These are phyloP conservation scores for Parmelia sp. DNA, from an alignment of 495 filamentous ascomycete genomes.

Conservation along the genomic window DNA sequence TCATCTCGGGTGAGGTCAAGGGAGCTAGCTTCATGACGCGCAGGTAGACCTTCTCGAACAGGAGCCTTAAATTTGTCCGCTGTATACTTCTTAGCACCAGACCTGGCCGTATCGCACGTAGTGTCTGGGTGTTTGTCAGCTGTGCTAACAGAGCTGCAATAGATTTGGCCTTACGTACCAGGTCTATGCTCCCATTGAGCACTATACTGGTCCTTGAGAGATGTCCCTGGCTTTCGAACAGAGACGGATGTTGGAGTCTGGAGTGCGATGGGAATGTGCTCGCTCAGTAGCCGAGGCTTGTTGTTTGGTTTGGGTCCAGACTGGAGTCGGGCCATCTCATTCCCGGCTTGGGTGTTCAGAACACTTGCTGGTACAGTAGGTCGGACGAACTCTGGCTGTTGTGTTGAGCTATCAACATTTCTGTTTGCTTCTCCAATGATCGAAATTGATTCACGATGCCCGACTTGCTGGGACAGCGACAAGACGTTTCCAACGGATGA, in stretches of 20 bases:
- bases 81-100: conserved; percentile 24
- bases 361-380: conserved; percentile 21
- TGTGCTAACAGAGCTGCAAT: background rate
- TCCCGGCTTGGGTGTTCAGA: conserved; percentile 14
- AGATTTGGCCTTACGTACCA: conserved; percentile 26
- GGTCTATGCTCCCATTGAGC: conserved; percentile 25
- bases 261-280: conserved; percentile 25
- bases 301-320: conserved; percentile 47
- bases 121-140: background rate
- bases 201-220: conserved; percentile 30
- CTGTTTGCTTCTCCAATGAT: background rate
- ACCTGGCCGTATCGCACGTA: conserved; percentile 16
- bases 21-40: conserved; percentile 45
- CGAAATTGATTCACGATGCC: background rate
- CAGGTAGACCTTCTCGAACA: conserved; percentile 22
- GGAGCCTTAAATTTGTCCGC: conserved; percentile 24
- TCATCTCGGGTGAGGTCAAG: conserved; percentile 68
- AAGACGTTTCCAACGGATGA: background rate
- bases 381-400: conserved; percentile 23
- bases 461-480: background rate
- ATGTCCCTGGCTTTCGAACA: conserved; percentile 14
- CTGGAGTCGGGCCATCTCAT: conserved; percentile 53
- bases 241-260: conserved; percentile 23
- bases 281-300: conserved; percentile 45
- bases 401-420: conserved; percentile 1